These are phyloP conservation scores for Liriodendron chinense DNA, from an alignment of 164 flowering plant species.

Conservation along the genomic window DNA sequence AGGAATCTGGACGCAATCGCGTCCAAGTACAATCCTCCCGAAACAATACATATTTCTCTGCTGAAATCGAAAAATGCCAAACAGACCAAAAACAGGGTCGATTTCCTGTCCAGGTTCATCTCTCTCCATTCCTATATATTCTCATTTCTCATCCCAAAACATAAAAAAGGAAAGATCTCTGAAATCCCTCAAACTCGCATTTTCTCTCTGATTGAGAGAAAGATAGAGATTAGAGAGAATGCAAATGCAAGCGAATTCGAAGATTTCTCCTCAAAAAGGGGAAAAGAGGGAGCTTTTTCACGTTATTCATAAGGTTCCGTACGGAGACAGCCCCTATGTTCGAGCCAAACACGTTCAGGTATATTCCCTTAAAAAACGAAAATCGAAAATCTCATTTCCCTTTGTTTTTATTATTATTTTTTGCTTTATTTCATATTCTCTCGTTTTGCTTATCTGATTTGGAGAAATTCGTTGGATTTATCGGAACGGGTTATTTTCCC, in stretches of 20 bases:
- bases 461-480: too few species aligned
- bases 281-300: conserved; percentile 42
- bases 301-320: conserved; percentile 73
- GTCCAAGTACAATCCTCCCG: background rate
- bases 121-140: background rate
- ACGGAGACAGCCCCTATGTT: conserved; percentile 81
- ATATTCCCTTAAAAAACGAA: background rate
- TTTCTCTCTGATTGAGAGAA: too few species aligned
- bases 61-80: too few species aligned
- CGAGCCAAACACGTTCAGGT: conserved; percentile 91
- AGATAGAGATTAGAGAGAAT: background rate
- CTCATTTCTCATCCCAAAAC: background rate
- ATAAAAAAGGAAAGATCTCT: too few species aligned
- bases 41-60: background rate
- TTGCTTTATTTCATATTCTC: too few species aligned
- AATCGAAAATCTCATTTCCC: too few species aligned
- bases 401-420: background rate
- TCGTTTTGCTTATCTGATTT: too few species aligned
- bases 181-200: too few species aligned
- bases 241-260: background rate
- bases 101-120: background rate
- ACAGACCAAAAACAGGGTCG: background rate
- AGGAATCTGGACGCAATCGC: conserved; percentile 3
- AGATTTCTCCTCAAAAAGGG: conserved; percentile 14
- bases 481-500: background rate